Conservation (phyloP, 768 basidiomycete genomes). For the Pisolithus orientalis region DNA sequence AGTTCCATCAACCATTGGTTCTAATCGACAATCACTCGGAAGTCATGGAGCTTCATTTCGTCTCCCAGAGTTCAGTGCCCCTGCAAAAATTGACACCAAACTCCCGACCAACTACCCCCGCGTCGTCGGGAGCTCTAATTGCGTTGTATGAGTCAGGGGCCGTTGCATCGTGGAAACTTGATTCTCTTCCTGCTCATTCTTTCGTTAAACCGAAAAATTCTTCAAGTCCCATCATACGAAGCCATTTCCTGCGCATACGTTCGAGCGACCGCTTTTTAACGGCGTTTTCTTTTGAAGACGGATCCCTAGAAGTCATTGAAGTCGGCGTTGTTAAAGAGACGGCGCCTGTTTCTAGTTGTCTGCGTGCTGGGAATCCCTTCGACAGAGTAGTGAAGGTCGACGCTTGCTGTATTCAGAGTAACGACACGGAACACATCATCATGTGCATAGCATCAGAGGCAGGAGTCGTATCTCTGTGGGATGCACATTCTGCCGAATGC, state of each 20-base stretch:
- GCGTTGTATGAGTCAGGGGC: slow-evolving; percentile 56
- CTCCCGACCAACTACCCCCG: slow-evolving; percentile 8
- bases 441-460: slow-evolving; percentile 57
- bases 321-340: slow-evolving; percentile 38
- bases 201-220: slow-evolving; percentile 39
- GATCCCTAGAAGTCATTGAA: slow-evolving; percentile 57
- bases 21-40: slow-evolving; percentile 39
- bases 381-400: slow-evolving; percentile 52
- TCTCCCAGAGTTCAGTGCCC: slow-evolving; percentile 4
- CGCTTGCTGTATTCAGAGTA: slow-evolving; percentile 47
- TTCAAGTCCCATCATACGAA: slow-evolving; percentile 37
- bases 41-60: slow-evolving; percentile 51
- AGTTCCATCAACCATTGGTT: slow-evolving; percentile 35
- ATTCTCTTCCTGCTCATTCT: slow-evolving; percentile 15
- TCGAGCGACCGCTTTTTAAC: slow-evolving; percentile 44
- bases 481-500: slow-evolving; percentile 56
- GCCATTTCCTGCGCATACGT: slow-evolving; percentile 42
- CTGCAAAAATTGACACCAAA: slow-evolving; percentile 13
- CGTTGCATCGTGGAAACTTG: slow-evolving; percentile 46
- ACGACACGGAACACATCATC: slow-evolving; percentile 45
- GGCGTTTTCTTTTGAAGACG: slow-evolving; percentile 60
- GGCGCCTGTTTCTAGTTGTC: slow-evolving; percentile 38
- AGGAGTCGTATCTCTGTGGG: slow-evolving; percentile 74
- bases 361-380: slow-evolving; percentile 53
- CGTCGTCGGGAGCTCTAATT: slow-evolving; percentile 27